Conservation (phyloP, 1,284 basidiomycete species). For the Moesziomyces sp. region DNA sequence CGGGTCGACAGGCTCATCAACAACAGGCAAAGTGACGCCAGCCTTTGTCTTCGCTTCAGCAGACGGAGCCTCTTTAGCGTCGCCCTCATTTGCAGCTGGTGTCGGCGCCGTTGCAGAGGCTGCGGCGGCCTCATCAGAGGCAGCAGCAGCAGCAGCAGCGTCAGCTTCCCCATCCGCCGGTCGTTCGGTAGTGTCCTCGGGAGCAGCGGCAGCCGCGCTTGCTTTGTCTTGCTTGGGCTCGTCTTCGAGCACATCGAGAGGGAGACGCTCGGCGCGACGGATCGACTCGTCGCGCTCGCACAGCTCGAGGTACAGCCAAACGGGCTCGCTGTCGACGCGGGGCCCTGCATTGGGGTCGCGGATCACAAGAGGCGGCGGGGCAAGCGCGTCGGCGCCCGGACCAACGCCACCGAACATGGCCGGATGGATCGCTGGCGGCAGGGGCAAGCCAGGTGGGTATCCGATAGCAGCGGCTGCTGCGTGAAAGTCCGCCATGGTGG, state of each 20-base stretch:
- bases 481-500: conserved; percentile 46
- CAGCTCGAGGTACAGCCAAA: conserved; percentile 64
- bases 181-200: background rate
- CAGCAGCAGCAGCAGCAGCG: background rate
- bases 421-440: conserved; percentile 36
- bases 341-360: conserved; percentile 56
- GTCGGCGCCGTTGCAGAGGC: background rate
- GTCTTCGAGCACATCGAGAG: conserved; percentile 22
- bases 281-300: conserved; percentile 57
- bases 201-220: conserved; percentile 4
- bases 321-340: conserved; percentile 63
- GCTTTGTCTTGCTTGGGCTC: conserved; percentile 29
- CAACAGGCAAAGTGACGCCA: conserved; percentile 9
- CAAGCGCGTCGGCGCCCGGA: conserved; percentile 20
- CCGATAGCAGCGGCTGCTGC: conserved; percentile 37
- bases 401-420: conserved; percentile 27
- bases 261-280: conserved; percentile 26
- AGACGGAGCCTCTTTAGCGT: background rate
- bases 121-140: background rate
- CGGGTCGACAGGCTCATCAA: conserved; percentile 29
- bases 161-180: conserved; percentile 1
- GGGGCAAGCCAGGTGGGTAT: conserved; percentile 39
- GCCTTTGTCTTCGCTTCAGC: background rate
- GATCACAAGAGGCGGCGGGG: conserved; percentile 32
- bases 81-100: background rate